Base-by-base conservation (phyloP, 495 filamentous ascomycete species). In the Penicillium crystallinum region DNA sequence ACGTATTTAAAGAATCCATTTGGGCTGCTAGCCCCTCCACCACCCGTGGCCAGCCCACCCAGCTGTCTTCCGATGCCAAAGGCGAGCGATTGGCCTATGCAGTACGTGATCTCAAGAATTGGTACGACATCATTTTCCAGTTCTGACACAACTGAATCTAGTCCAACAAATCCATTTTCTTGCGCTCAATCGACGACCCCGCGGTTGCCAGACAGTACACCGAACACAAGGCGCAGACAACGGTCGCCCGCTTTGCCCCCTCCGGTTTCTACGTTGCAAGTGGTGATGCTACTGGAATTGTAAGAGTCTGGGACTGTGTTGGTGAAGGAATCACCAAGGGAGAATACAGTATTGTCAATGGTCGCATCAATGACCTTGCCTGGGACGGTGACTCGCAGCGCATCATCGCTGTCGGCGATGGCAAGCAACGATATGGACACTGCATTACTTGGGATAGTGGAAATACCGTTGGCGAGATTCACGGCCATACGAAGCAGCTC, bases 381-480 rank as follows among this genome's bases (percentile, higher is more conserved):
- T 98, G 93, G 91, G 93, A 97, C 66, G 95, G 92, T 40, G 93
- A 98, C 68, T 91, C 87, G 43, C 91, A 96, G 73, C 86, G 93
- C 21, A 88, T 98, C 45, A 95, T 97, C 55, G 95, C 92, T 9
- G 95, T 97, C 17, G 93, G 93, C 19, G 86, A 97, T 52, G 93
- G 93, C 14, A 91, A 92, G 65, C 90, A 97, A 69, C 81, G 89
- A 46, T 96, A 87, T 68, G 95, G 93, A 14, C 91, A 92, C 64
- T 95, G 88, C 73, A 90, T 97, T 62, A 96, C 90, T 6, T 92
- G 89, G 62, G 95, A 97, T 63, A 91, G 87, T 63, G 93, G 95
- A 55, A 97, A 97, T 72, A 89, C 84, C 27, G 93, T 98, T 10
- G 93, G 93, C 39, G 91, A 96, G 70, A 88, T 98, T 23, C 83